Evolutionary conservation across 78 protist genomes (phyloP).

Genomic region (Dictyostelium firmibasis): DNA sequence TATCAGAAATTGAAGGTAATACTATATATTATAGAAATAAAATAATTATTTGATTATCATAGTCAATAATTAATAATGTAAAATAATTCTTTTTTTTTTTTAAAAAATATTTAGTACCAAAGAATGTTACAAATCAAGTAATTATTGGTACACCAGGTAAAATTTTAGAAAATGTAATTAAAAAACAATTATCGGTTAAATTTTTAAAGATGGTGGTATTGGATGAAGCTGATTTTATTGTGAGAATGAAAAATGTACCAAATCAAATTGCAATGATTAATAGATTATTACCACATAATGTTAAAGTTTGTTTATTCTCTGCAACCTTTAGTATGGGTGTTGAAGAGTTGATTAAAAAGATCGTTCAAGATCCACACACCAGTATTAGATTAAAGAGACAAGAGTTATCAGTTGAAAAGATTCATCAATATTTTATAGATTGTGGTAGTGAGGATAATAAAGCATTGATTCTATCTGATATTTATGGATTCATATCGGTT

Average conservation of each 20-base stretch:
- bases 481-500: conserved; percentile 86
- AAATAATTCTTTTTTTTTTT: too few species aligned
- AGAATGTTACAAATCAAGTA: conserved; percentile 60
- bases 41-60: too few species aligned
- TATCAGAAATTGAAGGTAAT: conserved; percentile 19
- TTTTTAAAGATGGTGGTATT: conserved; percentile 79
- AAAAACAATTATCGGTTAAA: conserved; percentile 15
- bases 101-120: not conserved
- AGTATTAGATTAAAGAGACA: conserved; percentile 77
- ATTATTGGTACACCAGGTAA: conserved; percentile 96
- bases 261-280: conserved; percentile 72
- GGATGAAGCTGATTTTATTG: conserved; percentile 91
- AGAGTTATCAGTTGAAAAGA: conserved; percentile 89
- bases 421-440: conserved; percentile 88
- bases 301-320: conserved; percentile 81
- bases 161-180: conserved; percentile 13
- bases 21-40: too few species aligned
- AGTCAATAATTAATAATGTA: too few species aligned
- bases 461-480: conserved; percentile 78
- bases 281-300: conserved; percentile 15
- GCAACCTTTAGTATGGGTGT: conserved; percentile 87
- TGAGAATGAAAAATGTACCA: conserved; percentile 40
- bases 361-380: conserved; percentile 79
- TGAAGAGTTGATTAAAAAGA: conserved; percentile 1
- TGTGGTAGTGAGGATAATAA: conserved; percentile 73